Evolutionary conservation across 225 moss, liverwort and hornwort species (phyloP).

Genomic region (Straminergon stramineum): DNA sequence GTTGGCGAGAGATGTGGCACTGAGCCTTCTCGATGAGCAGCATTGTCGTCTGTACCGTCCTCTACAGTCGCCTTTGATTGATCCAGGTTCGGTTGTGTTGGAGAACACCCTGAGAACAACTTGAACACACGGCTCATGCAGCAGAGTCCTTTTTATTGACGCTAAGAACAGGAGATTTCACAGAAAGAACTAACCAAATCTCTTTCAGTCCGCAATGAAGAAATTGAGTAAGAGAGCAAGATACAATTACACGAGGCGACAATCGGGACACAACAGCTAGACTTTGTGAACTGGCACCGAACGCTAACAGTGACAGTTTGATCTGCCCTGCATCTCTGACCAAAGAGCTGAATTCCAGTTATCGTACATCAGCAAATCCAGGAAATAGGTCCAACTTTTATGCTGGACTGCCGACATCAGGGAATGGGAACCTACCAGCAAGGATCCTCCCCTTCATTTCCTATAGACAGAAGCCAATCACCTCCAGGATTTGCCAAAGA

Average conservation of each 20-base stretch:
- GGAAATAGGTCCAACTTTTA: background rate
- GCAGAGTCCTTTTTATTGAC: background rate
- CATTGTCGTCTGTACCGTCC: background rate
- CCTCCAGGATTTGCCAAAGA: background rate
- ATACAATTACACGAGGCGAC: background rate
- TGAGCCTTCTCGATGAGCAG: background rate
- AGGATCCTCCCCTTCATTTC: background rate
- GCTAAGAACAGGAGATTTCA: background rate
- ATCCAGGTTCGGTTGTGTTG: background rate
- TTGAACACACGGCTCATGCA: background rate
- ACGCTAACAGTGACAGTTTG: background rate
- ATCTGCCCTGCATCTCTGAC: background rate
- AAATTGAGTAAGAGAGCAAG: background rate
- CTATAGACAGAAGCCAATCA: background rate
- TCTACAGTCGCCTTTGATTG: background rate
- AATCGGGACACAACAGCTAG: background rate
- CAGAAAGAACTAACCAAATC: background rate
- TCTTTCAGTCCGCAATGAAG: background rate
- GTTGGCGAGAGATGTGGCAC: background rate
- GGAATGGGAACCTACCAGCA: background rate
- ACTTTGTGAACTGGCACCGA: background rate
- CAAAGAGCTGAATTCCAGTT: background rate
- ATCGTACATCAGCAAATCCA: background rate
- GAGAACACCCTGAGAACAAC: slow-evolving; percentile 3
- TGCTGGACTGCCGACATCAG: background rate